Evolutionary conservation across 1,139 yeast genomes (phyloP).

Genomic region (Debaryomyces singareniensis): DNA sequence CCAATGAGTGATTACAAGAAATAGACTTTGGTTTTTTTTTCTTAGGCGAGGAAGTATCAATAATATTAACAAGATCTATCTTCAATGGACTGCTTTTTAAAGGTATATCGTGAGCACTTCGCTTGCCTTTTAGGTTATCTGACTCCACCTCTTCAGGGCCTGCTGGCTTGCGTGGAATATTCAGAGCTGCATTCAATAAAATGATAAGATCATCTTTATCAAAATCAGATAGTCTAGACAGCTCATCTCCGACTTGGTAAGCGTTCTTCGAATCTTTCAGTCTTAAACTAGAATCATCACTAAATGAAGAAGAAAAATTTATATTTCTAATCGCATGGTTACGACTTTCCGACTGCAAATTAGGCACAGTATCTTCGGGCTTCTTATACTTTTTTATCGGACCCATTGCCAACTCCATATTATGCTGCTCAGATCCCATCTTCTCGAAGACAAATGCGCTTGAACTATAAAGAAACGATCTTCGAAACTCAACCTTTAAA

Average conservation of each 20-base stretch:
- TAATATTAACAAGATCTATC: not conserved
- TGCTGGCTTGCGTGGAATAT: too few relatives aligned
- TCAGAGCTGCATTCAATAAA: slow-evolving; percentile 1
- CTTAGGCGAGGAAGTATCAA: slow-evolving; percentile 3
- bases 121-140: not conserved
- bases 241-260: not conserved
- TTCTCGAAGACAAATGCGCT: too few relatives aligned
- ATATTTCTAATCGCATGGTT: slow-evolving; percentile 2
- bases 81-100: not conserved
- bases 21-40: slow-evolving; percentile 1
- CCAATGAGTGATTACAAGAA: not conserved
- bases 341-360: too few relatives aligned
- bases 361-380: too few relatives aligned
- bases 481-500: too few relatives aligned
- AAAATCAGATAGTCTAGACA: slow-evolving; percentile 1
- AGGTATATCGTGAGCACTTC: too few relatives aligned
- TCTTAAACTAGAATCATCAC: slow-evolving; percentile 3
- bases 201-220: slow-evolving; percentile 2
- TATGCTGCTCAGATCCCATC: too few relatives aligned
- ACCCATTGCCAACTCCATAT: too few relatives aligned
- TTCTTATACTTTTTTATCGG: too few relatives aligned
- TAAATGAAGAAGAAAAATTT: slow-evolving; percentile 5
- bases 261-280: not conserved
- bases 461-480: too few relatives aligned
- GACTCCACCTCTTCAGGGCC: not conserved